phyloP scores from a whole-genome alignment of 345 rosid genomes.

The Populus nigra region DNA sequence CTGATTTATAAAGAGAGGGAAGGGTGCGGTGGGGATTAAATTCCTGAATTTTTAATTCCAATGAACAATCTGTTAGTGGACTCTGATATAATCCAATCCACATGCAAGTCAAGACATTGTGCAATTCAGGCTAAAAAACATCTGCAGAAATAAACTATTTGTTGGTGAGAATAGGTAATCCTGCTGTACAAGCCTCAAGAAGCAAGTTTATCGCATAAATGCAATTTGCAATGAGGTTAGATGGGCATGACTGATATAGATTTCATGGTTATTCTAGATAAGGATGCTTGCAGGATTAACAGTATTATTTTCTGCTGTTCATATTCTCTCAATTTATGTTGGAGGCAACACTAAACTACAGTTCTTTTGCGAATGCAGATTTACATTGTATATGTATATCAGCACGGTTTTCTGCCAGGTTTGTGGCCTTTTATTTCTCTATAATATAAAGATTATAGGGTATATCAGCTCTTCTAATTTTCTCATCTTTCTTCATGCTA shows the following conservation, averaged over 20 bases:
- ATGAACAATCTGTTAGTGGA: too few relatives aligned
- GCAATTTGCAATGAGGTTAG: background rate
- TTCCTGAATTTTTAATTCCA: too few relatives aligned
- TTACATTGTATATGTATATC: constrained; percentile 17
- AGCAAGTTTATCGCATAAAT: background rate
- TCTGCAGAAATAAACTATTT: background rate
- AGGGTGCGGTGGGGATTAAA: too few relatives aligned
- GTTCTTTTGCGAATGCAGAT: constrained; percentile 21
- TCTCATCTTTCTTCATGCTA: background rate
- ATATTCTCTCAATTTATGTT: background rate
- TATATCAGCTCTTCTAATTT: background rate
- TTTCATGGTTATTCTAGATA: background rate
- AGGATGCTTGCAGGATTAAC: background rate
- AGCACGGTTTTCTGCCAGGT: constrained; percentile 29
- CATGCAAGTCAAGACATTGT: too few relatives aligned
- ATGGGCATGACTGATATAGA: background rate
- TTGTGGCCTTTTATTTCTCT: constrained; percentile 2
- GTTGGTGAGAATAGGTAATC: background rate
- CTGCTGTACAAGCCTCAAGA: background rate
- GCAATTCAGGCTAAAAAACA: background rate
- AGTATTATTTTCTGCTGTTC: background rate
- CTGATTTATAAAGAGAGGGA: too few relatives aligned
- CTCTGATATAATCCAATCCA: too few relatives aligned
- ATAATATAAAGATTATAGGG: background rate
- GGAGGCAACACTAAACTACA: background rate